A percentile compares a stretch with the other conserved stretches of the same genome.
These are phyloP conservation scores for Ceraceosorus guamensis DNA, from an alignment of 1,284 basidiomycete genomes.

Conservation along the genomic window DNA sequence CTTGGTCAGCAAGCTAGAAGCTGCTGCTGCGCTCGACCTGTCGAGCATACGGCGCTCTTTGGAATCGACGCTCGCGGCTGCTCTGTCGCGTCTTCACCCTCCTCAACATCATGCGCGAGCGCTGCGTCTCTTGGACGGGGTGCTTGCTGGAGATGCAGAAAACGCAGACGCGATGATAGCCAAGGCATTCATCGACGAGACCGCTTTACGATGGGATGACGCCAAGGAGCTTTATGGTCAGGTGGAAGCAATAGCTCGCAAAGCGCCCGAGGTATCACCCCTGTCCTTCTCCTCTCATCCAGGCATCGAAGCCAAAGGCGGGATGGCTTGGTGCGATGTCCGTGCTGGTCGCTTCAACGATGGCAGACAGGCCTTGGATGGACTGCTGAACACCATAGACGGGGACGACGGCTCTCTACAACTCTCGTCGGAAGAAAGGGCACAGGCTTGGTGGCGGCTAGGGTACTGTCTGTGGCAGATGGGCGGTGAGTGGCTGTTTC, in stretches of 20 bases:
- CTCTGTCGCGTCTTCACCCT: conserved; percentile 75
- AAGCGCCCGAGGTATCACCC: neutral
- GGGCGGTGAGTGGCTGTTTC: conserved; percentile 51
- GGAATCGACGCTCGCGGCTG: conserved; percentile 61
- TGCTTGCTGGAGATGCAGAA: conserved; percentile 59
- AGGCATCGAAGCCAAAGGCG: conserved; percentile 68
- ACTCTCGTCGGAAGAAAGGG: conserved; percentile 54
- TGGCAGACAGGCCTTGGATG: conserved; percentile 58
- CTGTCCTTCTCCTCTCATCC: conserved; percentile 48
- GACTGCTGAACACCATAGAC: conserved; percentile 59
- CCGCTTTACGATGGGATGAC: conserved; percentile 62
- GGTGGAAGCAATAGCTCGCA: conserved; percentile 44
- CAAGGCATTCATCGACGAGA: conserved; percentile 66
- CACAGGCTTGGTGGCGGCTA: conserved; percentile 74
- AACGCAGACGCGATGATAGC: conserved; percentile 67
- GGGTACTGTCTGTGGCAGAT: conserved; percentile 72
- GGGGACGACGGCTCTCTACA: conserved; percentile 13
- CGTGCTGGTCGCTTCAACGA: conserved; percentile 56
- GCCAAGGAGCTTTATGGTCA: conserved; percentile 61
- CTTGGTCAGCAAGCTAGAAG: conserved; percentile 14
- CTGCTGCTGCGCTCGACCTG: conserved; percentile 61
- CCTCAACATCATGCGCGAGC: conserved; percentile 84
- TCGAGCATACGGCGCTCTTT: conserved; percentile 66
- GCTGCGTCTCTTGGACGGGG: conserved; percentile 63
- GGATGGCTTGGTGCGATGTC: conserved; percentile 76